Base-by-base conservation (phyloP, 2,329 filamentous ascomycete genomes). In the Ophiosphaerella narmari region DNA sequence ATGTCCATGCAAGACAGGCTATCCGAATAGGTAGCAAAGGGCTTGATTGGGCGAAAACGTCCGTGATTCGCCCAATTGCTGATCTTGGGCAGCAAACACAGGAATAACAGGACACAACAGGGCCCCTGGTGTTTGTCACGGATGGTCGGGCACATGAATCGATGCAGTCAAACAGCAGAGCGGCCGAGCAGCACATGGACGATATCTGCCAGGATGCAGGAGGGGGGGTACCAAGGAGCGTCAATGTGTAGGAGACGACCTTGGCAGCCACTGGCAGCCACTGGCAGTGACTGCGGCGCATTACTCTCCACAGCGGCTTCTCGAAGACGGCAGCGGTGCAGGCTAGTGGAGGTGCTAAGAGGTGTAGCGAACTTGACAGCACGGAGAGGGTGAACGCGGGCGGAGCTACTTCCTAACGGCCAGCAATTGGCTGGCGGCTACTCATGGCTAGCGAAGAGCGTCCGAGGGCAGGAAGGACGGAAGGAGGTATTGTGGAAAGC, bases 221-320 rank as follows among this genome's bases (percentile, higher is more conserved):
- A 29, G 11, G 26, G 9, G 9, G 26, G 26, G 11, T 29, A 29
- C 26, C 26, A 8, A 29, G 18, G 18, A 21, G 18, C 18, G 18
- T 21, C 4, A 21, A 21, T 21, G 18, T 4, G 18, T 18, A 18
- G 26, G 26, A 21, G 18, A 21, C 4, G 18, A 6, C 11, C 26
- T 11, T 29, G 26, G 26, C 26, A 18, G 47, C 43, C 35, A 38
- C 48, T 26, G 48, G 42, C 52, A 53, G 61, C 55, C 59, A 62
- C 11, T 6, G 16, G 16, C 11, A 7, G n/a, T 31, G 39, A 54
- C 55, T 49, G 56, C 52, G 49, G 61, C 58, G 51, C 63, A 63
- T 68, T 61, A 60, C 36, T 58, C 69, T 72, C 66, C 52, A 66
- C 46, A 48, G 59, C 53, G 52, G 31, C 62, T 70, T 71, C 68